Conservation (phyloP, 148 eudicot species). For the Arbutus unedo region DNA sequence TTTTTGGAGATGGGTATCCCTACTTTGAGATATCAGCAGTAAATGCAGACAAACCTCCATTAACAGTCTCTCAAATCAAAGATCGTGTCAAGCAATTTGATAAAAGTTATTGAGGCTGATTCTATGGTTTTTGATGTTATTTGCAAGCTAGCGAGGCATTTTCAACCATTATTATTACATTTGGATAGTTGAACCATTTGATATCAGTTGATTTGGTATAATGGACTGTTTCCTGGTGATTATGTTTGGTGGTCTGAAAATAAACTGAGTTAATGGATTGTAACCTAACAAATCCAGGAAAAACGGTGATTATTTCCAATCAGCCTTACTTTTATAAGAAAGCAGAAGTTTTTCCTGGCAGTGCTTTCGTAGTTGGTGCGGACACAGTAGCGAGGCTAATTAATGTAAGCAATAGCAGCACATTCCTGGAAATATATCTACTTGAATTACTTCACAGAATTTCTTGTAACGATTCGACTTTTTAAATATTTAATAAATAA, state of each 20-base stretch:
- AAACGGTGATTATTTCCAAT: slow-evolving; percentile 78
- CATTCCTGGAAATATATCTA: background rate
- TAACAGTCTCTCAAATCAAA: slow-evolving; percentile 74
- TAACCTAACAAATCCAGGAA: slow-evolving; percentile 46
- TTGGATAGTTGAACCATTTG: background rate
- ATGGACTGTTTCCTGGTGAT: background rate
- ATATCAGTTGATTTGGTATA: background rate
- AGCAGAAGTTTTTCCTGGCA: slow-evolving; percentile 95
- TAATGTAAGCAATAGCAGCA: slow-evolving; percentile 58
- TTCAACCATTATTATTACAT: background rate
- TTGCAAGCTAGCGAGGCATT: background rate
- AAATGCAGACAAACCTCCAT: slow-evolving; percentile 96
- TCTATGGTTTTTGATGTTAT: slow-evolving; percentile 8
- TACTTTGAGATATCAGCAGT: slow-evolving; percentile 93
- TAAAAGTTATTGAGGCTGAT: slow-evolving; percentile 62
- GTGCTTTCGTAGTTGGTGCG: slow-evolving; percentile 89
- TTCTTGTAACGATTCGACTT: no score
- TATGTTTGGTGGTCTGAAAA: background rate
- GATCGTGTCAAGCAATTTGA: slow-evolving; percentile 89
- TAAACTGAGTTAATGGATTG: slow-evolving; percentile 6
- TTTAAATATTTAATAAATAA: no score
- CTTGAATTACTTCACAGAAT: slow-evolving; percentile 11
- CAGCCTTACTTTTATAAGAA: slow-evolving; percentile 95
- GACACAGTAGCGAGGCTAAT: slow-evolving; percentile 89
- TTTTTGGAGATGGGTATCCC: slow-evolving; percentile 73